phyloP scores from a whole-genome alignment of 1,284 basidiomycete genomes.

The Kwoniella shivajii region DNA sequence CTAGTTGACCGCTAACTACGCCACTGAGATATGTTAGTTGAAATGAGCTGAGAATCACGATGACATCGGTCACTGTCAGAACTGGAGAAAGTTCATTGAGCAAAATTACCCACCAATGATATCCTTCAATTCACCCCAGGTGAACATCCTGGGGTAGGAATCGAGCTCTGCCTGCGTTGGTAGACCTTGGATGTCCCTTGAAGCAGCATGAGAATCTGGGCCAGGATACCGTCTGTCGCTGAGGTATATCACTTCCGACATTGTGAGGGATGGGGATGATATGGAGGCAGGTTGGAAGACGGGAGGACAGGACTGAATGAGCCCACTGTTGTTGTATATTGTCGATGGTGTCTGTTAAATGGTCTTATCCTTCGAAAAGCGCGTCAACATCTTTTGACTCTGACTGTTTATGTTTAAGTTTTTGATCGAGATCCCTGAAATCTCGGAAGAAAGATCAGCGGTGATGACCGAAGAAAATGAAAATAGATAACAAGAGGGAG shows the following conservation, averaged over 20 bases:
- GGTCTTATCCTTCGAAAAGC: too few relatives aligned
- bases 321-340: too few relatives aligned
- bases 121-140: slow-evolving; percentile 52
- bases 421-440: too few relatives aligned
- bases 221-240: slow-evolving; percentile 45
- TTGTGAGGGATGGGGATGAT: neutral
- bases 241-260: slow-evolving; percentile 28
- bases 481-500: too few relatives aligned
- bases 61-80: neutral
- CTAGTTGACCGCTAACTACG: slow-evolving; percentile 31
- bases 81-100: neutral
- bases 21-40: too few relatives aligned
- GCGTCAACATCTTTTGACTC: too few relatives aligned
- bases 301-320: neutral
- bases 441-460: too few relatives aligned
- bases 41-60: neutral
- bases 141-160: slow-evolving; percentile 47
- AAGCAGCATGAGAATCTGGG: slow-evolving; percentile 35
- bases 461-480: too few relatives aligned
- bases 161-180: slow-evolving; percentile 50
- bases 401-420: too few relatives aligned
- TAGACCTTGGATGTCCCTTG: slow-evolving; percentile 35
- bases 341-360: too few relatives aligned
- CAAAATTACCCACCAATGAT: slow-evolving; percentile 35
- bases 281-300: neutral